These are phyloP conservation scores for Lodderomyces metapsilosis DNA, from an alignment of 1,139 yeast genomes.

Conservation along the genomic window DNA sequence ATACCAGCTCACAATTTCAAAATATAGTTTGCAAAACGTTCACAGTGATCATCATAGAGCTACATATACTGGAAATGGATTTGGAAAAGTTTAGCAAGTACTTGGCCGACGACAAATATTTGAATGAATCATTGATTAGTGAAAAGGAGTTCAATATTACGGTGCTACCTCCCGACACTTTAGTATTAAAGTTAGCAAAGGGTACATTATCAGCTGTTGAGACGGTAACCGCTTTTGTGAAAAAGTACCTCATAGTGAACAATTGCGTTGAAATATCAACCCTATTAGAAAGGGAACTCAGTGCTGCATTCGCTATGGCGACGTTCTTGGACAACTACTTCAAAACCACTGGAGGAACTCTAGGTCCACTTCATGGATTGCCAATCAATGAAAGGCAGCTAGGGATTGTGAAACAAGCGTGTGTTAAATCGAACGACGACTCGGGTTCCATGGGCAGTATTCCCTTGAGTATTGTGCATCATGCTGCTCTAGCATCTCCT, in stretches of 20 bases:
- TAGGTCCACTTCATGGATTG: slow-evolving; percentile 66
- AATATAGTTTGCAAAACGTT: too few relatives aligned
- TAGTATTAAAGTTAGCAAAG: slow-evolving; percentile 9
- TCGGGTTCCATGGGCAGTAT: not conserved
- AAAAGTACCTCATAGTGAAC: slow-evolving; percentile 16
- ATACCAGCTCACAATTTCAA: too few relatives aligned
- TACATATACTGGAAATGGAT: not conserved
- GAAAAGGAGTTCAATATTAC: slow-evolving; percentile 40
- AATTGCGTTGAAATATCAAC: slow-evolving; percentile 14
- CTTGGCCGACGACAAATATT: slow-evolving; percentile 6
- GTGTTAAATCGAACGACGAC: not conserved
- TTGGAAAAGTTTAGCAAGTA: not conserved
- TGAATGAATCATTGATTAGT: slow-evolving; percentile 22
- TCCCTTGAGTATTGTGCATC: not conserved
- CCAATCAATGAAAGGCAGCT: slow-evolving; percentile 46
- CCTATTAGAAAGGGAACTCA: not conserved
- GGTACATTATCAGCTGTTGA: slow-evolving; percentile 15
- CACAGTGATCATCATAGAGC: too few relatives aligned
- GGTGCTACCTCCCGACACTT: slow-evolving; percentile 4
- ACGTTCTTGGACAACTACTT: slow-evolving; percentile 36
- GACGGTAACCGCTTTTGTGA: slow-evolving; percentile 13
- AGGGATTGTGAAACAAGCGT: not conserved
- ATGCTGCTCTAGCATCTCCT: not conserved
- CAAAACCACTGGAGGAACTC: slow-evolving; percentile 28
- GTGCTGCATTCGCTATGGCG: slow-evolving; percentile 26